Conservation (phyloP, 495 filamentous ascomycete species). For the Xylaria acuta region DNA sequence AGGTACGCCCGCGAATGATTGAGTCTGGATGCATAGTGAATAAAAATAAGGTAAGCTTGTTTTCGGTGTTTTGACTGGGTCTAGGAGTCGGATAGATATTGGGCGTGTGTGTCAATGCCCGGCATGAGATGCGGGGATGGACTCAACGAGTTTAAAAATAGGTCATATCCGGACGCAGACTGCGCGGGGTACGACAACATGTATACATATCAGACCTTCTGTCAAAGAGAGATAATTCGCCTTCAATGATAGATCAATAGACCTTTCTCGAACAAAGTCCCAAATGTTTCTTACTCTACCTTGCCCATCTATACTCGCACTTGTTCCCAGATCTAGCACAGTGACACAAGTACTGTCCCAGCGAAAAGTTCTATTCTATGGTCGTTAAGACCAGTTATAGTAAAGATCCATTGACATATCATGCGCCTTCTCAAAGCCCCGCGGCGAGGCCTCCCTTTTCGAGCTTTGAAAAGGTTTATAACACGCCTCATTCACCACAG, state of each 20-base stretch:
- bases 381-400: not conserved
- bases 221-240: not conserved
- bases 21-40: conserved; percentile 15
- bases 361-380: not conserved
- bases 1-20: conserved; percentile 6
- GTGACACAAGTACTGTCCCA: not conserved
- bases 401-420: not conserved
- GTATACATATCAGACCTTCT: not conserved
- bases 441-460: conserved; percentile 12
- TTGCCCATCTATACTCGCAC: not conserved
- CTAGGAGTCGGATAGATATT: not conserved
- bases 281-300: not conserved
- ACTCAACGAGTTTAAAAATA: conserved; percentile 26
- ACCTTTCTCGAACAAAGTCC: not conserved
- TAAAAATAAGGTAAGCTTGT: not conserved
- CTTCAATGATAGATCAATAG: conserved; percentile 14
- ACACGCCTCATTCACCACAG: conserved; percentile 12
- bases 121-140: conserved; percentile 5
- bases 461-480: conserved; percentile 19
- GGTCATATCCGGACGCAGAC: conserved; percentile 15
- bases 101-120: not conserved
- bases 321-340: not conserved
- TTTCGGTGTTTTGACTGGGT: conserved; percentile 6
- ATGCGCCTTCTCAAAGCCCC: conserved; percentile 14
- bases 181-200: not conserved